phyloP scores from a whole-genome alignment of 352 stramenopile species.

The Globisporangium paddicum region DNA sequence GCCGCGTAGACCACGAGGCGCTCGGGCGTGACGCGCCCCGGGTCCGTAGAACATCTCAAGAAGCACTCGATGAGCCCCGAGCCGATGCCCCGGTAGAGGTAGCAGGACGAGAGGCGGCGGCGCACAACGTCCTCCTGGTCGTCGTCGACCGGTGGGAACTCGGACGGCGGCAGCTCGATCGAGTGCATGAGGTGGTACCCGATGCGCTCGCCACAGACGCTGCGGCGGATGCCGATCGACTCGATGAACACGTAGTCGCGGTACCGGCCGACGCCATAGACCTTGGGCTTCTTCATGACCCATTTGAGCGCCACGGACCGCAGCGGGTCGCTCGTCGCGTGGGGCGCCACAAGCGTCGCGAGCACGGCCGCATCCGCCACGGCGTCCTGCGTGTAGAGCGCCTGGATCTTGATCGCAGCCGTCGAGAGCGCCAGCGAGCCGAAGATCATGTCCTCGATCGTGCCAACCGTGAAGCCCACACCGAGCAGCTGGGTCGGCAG shows the following conservation, averaged over 20 bases:
- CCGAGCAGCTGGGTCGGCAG: slow-evolving; percentile 22
- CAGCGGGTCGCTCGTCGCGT: slow-evolving; percentile 9
- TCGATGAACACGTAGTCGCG: slow-evolving; percentile 22
- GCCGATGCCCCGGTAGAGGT: slow-evolving; percentile 15
- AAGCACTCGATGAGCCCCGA: slow-evolving; percentile 20
- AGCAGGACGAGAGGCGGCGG: slow-evolving; percentile 13
- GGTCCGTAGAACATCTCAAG: slow-evolving; percentile 9
- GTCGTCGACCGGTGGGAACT: slow-evolving; percentile 7
- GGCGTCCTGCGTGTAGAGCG: slow-evolving; percentile 16
- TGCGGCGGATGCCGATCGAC: slow-evolving; percentile 18
- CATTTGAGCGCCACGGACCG: slow-evolving; percentile 20
- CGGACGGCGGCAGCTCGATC: slow-evolving; percentile 20
- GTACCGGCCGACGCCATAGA: slow-evolving; percentile 16
- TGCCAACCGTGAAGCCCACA: slow-evolving; percentile 15
- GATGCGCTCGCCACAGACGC: slow-evolving; percentile 17
- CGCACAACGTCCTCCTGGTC: slow-evolving; percentile 13
- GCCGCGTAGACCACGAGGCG: slow-evolving; percentile 9
- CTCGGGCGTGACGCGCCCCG: slow-evolving; percentile 6
- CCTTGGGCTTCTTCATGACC: slow-evolving; percentile 17
- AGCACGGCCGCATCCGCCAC: slow-evolving; percentile 18
- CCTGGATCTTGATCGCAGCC: slow-evolving; percentile 21
- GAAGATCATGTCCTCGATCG: slow-evolving; percentile 23
- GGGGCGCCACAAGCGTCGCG: slow-evolving; percentile 12
- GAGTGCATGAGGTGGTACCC: slow-evolving; percentile 32
- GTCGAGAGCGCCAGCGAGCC: slow-evolving; percentile 13